Percentiles rank a stretch among this genome's conserved stretches.
These are phyloP conservation scores for Lachnellula occidentalis DNA, from an alignment of 2,329 filamentous ascomycete genomes.

Conservation along the genomic window DNA sequence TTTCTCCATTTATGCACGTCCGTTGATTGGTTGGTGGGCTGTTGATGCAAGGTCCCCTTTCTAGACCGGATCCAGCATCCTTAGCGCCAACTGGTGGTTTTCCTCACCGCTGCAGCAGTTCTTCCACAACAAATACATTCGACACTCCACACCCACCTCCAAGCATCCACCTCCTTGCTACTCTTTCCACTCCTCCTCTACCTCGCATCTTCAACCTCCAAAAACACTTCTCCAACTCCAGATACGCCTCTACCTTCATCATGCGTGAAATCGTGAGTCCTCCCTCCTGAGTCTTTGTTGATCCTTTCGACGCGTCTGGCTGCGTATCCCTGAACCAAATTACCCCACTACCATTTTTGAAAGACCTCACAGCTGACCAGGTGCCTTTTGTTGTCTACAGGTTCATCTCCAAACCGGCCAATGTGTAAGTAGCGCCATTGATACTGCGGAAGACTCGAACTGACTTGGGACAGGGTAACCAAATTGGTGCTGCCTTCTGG, in stretches of 20 bases:
- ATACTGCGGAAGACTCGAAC: conserved; percentile 5
- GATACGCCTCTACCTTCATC: conserved; percentile 38
- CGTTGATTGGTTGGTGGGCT: conserved; percentile 3
- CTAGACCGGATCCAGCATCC: conserved; percentile 1
- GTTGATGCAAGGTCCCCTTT: conserved; percentile 10
- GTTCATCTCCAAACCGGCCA: conserved; percentile 99
- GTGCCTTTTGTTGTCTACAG: conserved; percentile 50
- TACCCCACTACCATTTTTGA: conserved; percentile 33
- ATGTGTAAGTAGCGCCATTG: conserved; percentile 66
- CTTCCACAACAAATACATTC: conserved; percentile 17
- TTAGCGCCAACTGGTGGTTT: conserved; percentile 4
- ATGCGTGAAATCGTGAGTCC: conserved; percentile 71
- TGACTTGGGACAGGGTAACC: conserved; percentile 73
- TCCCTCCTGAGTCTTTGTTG: conserved; percentile 8
- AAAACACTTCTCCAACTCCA: conserved; percentile 15
- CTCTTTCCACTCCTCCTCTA: conserved; percentile 13
- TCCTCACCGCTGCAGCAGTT: conserved; percentile 16
- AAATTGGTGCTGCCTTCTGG: conserved; percentile 99
- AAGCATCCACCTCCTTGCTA: conserved; percentile 16
- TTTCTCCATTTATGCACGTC: not conserved
- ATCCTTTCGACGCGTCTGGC: conserved; percentile 35
- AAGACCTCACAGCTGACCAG: conserved; percentile 49
- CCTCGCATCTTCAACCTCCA: conserved; percentile 2
- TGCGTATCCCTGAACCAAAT: conserved; percentile 31
- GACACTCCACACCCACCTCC: conserved; percentile 12